Evolutionary conservation across 108 stramenopile genomes (phyloP).

Genomic region (Nitzschia putrida): DNA sequence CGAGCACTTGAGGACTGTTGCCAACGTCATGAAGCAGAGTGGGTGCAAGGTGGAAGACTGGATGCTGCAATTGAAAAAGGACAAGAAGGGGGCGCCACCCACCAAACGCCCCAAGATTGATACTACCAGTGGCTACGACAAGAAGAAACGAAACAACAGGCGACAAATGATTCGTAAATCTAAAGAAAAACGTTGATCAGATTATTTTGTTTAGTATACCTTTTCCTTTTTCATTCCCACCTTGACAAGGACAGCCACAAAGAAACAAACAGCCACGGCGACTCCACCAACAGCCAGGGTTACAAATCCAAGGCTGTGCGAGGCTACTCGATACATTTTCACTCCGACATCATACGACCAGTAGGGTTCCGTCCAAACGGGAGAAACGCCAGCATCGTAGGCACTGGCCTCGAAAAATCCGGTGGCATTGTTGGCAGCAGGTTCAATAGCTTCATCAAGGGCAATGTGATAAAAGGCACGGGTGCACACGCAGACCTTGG

Average conservation of each 20-base stretch:
- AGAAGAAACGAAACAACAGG: slow-evolving; percentile 56
- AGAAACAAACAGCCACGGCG: slow-evolving; percentile 33
- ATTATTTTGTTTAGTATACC: slow-evolving; percentile 44
- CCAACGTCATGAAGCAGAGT: slow-evolving; percentile 92
- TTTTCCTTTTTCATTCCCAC: slow-evolving; percentile 75
- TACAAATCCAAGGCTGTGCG: slow-evolving; percentile 46
- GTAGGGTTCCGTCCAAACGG: slow-evolving; percentile 81
- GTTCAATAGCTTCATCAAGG: slow-evolving; percentile 67
- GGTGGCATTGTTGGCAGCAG: slow-evolving; percentile 60
- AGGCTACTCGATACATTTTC: slow-evolving; percentile 61
- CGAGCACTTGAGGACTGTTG: slow-evolving; percentile 84
- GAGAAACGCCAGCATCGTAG: slow-evolving; percentile 69
- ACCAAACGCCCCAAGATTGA: slow-evolving; percentile 61
- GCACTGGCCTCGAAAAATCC: slow-evolving; percentile 57
- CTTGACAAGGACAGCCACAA: slow-evolving; percentile 53
- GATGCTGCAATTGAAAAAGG: slow-evolving; percentile 75
- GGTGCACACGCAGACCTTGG: slow-evolving; percentile 64
- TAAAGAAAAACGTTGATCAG: slow-evolving; percentile 15
- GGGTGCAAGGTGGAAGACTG: slow-evolving; percentile 93
- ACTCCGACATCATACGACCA: slow-evolving; percentile 77
- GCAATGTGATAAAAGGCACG: slow-evolving; percentile 78
- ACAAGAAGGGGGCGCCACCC: slow-evolving; percentile 30
- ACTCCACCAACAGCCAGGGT: slow-evolving; percentile 53
- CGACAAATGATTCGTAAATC: slow-evolving; percentile 37
- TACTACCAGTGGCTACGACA: slow-evolving; percentile 80